Percentiles rank a stretch among this genome's conserved stretches.
Evolutionary conservation across 192 early-diverging fungal genomes (phyloP).

Genomic region (Umbelopsis sp.): DNA sequence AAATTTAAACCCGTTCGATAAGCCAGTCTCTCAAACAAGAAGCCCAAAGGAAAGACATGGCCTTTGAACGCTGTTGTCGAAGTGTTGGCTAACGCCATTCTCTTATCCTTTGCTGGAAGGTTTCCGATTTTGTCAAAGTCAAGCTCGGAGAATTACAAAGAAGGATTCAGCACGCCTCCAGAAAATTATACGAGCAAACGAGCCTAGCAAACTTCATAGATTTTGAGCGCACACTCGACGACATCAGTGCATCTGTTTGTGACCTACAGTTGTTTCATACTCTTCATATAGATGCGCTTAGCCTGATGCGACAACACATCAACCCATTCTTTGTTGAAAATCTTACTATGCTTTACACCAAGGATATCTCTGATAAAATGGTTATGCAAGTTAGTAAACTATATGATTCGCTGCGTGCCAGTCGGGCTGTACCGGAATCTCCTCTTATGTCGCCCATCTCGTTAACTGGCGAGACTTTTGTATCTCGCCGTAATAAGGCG

Average conservation of each 20-base stretch:
- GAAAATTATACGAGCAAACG: neutral
- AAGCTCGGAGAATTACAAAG: conserved; percentile 19
- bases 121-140: conserved; percentile 14
- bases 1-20: neutral
- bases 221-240: neutral
- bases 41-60: neutral
- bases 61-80: neutral
- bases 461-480: neutral
- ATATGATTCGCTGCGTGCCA: neutral
- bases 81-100: neutral
- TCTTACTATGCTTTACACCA: neutral
- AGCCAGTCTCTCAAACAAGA: neutral
- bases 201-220: conserved; percentile 11
- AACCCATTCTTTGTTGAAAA: conserved; percentile 1
- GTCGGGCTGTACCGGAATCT: neutral
- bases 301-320: neutral
- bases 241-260: neutral
- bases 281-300: neutral
- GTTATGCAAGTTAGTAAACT: neutral
- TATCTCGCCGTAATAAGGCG: neutral
- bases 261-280: neutral
- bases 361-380: neutral
- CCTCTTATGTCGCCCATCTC: neutral
- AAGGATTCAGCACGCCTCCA: neutral
- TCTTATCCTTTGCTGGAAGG: neutral